phyloP scores from a whole-genome alignment of 345 rosid genomes.

The Dipteronia sinensis region DNA sequence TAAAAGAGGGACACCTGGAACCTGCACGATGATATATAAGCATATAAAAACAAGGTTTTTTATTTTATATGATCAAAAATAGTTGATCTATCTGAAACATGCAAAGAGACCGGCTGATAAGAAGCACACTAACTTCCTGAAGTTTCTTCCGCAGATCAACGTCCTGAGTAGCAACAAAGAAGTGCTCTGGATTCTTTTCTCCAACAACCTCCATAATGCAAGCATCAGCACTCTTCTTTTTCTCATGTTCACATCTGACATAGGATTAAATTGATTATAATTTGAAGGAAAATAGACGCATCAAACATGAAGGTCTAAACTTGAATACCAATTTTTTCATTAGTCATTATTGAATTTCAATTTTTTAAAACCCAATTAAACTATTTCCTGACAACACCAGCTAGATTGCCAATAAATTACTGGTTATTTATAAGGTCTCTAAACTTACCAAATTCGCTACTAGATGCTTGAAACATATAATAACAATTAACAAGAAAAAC shows the following conservation, averaged over 20 bases:
- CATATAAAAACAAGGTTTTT: background rate
- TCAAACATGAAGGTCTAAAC: background rate
- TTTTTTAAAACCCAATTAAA: background rate
- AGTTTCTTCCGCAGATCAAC: constrained; percentile 65
- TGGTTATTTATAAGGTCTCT: background rate
- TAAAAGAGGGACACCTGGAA: constrained; percentile 77
- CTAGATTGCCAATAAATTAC: background rate
- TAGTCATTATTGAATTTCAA: background rate
- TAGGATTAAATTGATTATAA: constrained; percentile 5
- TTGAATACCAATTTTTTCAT: background rate
- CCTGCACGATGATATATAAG: constrained; percentile 40
- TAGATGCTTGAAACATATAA: background rate
- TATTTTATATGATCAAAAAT: too few species aligned
- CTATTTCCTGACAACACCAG: background rate
- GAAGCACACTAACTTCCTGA: constrained; percentile 49
- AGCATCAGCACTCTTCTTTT: constrained; percentile 56
- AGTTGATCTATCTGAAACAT: background rate
- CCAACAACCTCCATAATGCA: constrained; percentile 75
- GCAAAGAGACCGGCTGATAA: background rate
- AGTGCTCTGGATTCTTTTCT: constrained; percentile 64
- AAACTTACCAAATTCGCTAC: background rate
- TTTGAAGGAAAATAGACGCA: constrained; percentile 1
- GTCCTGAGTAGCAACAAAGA: constrained; percentile 88
- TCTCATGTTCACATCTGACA: constrained; percentile 81
- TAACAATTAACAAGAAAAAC: background rate